These are phyloP conservation scores for Acanthamoeba lenticulata DNA, from an alignment of 208 protist genomes.

Conservation along the genomic window DNA sequence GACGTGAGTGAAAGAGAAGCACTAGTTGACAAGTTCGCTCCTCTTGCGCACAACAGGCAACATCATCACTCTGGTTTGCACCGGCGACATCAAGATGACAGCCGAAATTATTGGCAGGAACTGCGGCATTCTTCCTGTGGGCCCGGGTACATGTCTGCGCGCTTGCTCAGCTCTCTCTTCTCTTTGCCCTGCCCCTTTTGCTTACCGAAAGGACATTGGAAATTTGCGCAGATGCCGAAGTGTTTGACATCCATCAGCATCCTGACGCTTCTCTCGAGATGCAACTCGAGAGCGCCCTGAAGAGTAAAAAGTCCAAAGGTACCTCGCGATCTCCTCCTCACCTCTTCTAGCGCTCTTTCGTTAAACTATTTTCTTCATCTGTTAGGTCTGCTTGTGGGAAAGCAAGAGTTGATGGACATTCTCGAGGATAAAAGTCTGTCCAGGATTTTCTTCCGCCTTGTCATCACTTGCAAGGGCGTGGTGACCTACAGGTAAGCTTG, in stretches of 20 bases:
- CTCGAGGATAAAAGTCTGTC: constrained; percentile 29
- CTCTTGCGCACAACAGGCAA: background rate
- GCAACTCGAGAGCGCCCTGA: constrained; percentile 43
- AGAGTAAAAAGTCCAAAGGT: constrained; percentile 39
- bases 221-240: background rate
- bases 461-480: constrained; percentile 22
- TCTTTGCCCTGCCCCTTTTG: background rate
- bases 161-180: background rate
- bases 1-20: background rate
- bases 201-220: too few species aligned
- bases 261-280: constrained; percentile 31
- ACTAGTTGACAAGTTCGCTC: background rate
- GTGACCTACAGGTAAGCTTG: background rate
- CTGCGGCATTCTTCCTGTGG: constrained; percentile 54
- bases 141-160: background rate
- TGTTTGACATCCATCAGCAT: constrained; percentile 65
- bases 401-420: constrained; percentile 68
- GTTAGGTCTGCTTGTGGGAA: constrained; percentile 43
- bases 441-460: background rate
- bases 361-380: background rate
- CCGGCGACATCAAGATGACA: constrained; percentile 68
- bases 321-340: background rate
- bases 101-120: constrained; percentile 67
- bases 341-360: background rate
- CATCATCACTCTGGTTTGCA: constrained; percentile 67